Conservation (phyloP, 2,329 filamentous ascomycete genomes). For the Verticillium tricorpus region DNA sequence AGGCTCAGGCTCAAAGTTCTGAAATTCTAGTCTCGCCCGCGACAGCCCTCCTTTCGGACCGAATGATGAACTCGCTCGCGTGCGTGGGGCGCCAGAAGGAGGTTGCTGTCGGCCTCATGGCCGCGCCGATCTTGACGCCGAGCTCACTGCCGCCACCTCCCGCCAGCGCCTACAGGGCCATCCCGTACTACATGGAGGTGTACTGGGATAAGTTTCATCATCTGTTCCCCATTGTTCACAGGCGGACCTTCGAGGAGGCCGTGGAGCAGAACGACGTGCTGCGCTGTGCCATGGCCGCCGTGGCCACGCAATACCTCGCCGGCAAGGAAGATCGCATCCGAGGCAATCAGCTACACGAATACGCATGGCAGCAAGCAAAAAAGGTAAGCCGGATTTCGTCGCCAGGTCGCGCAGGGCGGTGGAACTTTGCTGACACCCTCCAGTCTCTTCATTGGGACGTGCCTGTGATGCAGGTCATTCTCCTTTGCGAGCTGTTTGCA, state of each 20-base stretch:
- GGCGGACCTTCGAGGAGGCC: constrained; percentile 35
- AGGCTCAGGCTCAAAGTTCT: constrained; percentile 39
- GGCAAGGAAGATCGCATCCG: constrained; percentile 44
- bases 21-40: constrained; percentile 45
- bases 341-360: constrained; percentile 46
- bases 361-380: constrained; percentile 44
- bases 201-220: constrained; percentile 50
- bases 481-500: constrained; percentile 51
- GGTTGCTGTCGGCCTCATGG: constrained; percentile 31
- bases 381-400: constrained; percentile 35
- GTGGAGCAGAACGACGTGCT: constrained; percentile 37
- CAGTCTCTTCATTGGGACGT: constrained; percentile 46
- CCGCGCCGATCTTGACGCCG: constrained; percentile 29
- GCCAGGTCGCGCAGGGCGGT: not conserved
- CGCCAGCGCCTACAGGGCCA: constrained; percentile 29
- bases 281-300: constrained; percentile 52
- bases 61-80: constrained; percentile 27
- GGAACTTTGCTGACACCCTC: constrained; percentile 9
- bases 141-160: constrained; percentile 26
- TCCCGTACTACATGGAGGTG: constrained; percentile 45
- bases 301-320: constrained; percentile 47
- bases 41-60: constrained; percentile 29
- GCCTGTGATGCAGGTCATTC: constrained; percentile 47
- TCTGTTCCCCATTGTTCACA: constrained; percentile 47
- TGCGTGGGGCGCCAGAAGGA: constrained; percentile 36